phyloP scores from a whole-genome alignment of 331 rosid genomes.

The Ulmus americana region DNA sequence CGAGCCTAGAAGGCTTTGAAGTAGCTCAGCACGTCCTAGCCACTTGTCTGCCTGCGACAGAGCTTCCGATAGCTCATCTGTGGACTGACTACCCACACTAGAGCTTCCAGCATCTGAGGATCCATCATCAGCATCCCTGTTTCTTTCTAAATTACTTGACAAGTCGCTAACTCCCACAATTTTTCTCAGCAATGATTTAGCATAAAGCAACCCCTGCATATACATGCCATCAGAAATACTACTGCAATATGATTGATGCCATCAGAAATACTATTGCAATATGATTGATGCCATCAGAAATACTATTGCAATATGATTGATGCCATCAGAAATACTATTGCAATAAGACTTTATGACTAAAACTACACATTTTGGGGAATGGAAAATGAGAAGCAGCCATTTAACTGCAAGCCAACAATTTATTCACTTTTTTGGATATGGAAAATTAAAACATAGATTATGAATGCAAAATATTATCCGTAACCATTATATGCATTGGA shows the following conservation, averaged over 20 bases:
- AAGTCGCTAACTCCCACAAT: slow-evolving; percentile 66
- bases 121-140: slow-evolving; percentile 76
- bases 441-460: slow-evolving; percentile 1
- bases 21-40: slow-evolving; percentile 92
- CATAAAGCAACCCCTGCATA: slow-evolving; percentile 74
- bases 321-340: slow-evolving; percentile 15
- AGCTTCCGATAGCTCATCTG: slow-evolving; percentile 82
- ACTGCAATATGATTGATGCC: slow-evolving; percentile 7
- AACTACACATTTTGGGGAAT: slow-evolving; percentile 2
- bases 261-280: slow-evolving; percentile 15
- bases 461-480: not conserved
- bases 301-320: slow-evolving; percentile 9
- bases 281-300: slow-evolving; percentile 13
- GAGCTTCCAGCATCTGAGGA: slow-evolving; percentile 98
- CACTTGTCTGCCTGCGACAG: slow-evolving; percentile 68
- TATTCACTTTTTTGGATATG: slow-evolving; percentile 2
- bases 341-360: slow-evolving; percentile 20
- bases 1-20: slow-evolving; percentile 94
- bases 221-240: slow-evolving; percentile 15
- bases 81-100: slow-evolving; percentile 81
- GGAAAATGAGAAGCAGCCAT: not conserved
- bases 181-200: slow-evolving; percentile 83
- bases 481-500: not conserved
- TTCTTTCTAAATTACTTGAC: slow-evolving; percentile 59
- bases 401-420: too few species aligned